Evolutionary conservation across 768 basidiomycete species (phyloP), one percentile per base, ranked within the genome.

Genomic region (Leccinum subgranulosum): DNA sequence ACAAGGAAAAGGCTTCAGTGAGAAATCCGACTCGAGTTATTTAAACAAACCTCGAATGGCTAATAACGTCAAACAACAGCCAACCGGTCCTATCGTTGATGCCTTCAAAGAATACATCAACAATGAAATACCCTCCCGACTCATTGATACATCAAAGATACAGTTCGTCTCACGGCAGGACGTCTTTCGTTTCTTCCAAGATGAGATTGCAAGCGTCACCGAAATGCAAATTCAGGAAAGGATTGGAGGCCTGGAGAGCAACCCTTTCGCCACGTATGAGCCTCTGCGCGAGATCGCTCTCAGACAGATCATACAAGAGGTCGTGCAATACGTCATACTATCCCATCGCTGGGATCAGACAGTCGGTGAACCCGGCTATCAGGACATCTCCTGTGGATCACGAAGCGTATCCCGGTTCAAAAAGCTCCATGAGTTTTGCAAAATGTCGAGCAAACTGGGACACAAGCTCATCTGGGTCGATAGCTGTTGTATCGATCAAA

Each of bases 401-500:
- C 49, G 17, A 9, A 2, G 34, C 14, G 11, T 43, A 9, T 28
- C 47, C 25, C 9, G 27, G 31, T 61, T 23, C 33, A 46, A 53
- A 11, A 52, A 55, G 25, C 43, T 66, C 0, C 27, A 4, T 14
- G 25, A 61, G 6, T 61, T 61, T 27, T 61, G 60, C 51, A 11
- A 56, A 31, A 48, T 36, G 11, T 33, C 59, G 5, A n/a, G 31
- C 7, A 15, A 43, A 15, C 34, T 56, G 19, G 51, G 57, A 49
- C 28, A 19, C 36, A 56, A 56, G 39, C n/a, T 64, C 8, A 50
- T 46, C 14, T 54, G 65, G 59, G 27, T 53, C 21, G 61, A 69
- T 39, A 68, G 59, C 3, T 68, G 59, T 23, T 69, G 64, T n/a
- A 64, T 70, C 43, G 56, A 70, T 41, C 58, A 58, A 39, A 31